Evolutionary conservation across 2,329 filamentous ascomycete genomes (phyloP).

Genomic region (Exophiala calicioides): DNA sequence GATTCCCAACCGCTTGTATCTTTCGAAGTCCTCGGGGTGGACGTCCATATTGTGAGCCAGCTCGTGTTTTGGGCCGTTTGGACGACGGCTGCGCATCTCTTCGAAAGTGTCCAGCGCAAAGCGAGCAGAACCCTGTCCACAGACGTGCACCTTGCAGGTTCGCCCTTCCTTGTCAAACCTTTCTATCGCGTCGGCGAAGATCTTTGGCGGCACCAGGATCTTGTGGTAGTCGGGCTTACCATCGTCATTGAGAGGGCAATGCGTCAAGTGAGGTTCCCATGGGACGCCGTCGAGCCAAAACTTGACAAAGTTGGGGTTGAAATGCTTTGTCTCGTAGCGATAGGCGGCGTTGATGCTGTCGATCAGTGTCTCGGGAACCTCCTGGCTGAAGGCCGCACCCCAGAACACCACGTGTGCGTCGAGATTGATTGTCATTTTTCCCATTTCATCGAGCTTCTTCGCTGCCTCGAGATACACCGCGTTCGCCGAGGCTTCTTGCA

Average conservation of each 20-base stretch:
- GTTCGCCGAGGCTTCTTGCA: conserved; percentile 22
- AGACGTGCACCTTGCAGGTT: conserved; percentile 40
- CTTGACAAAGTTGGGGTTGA: conserved; percentile 24
- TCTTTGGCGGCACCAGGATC: conserved; percentile 12
- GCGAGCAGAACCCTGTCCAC: conserved; percentile 36
- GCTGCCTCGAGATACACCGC: conserved; percentile 17
- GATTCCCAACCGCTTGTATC: conserved; percentile 13
- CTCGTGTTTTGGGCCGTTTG: conserved; percentile 37
- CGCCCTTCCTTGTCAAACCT: conserved; percentile 36
- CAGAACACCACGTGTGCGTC: conserved; percentile 19
- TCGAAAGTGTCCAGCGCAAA: conserved; percentile 37
- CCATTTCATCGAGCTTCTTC: conserved; percentile 16
- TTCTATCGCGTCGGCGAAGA: conserved; percentile 32
- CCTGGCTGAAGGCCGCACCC: conserved; percentile 14
- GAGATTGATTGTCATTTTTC: conserved; percentile 18
- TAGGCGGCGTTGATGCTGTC: conserved; percentile 13
- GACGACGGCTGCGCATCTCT: conserved; percentile 31
- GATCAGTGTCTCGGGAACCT: conserved; percentile 12
- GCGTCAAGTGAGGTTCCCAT: conserved; percentile 21
- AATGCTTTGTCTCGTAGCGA: conserved; percentile 16
- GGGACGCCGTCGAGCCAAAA: conserved; percentile 32
- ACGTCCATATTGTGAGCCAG: conserved; percentile 19
- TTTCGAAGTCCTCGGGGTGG: conserved; percentile 12
- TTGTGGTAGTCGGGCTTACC: conserved; percentile 33
- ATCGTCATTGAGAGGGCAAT: conserved; percentile 33